Conservation (phyloP, 768 basidiomycete species). For the Tulasnella sp. region DNA sequence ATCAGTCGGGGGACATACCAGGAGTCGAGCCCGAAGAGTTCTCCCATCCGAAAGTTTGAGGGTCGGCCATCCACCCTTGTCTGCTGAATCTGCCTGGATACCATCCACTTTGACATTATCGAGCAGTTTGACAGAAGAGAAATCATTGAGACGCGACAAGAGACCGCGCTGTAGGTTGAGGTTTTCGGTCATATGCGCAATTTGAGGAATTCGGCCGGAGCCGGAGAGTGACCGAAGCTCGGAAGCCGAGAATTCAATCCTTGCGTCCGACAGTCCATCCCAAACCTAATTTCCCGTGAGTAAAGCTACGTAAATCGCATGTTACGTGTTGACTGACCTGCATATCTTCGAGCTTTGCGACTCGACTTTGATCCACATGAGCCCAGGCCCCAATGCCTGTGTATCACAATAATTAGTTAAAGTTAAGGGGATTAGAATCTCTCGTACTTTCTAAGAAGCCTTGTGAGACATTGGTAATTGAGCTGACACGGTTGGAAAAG, state of each 20-base stretch:
- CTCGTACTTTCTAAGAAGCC: slow-evolving; percentile 52
- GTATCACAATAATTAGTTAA: background rate
- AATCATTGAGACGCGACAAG: slow-evolving; percentile 44
- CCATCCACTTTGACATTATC: slow-evolving; percentile 65
- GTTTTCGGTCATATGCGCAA: slow-evolving; percentile 73
- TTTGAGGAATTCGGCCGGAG: slow-evolving; percentile 27
- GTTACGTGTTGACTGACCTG: slow-evolving; percentile 36
- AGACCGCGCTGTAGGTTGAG: slow-evolving; percentile 84
- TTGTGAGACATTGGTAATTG: slow-evolving; percentile 66
- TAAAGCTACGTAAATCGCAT: slow-evolving; percentile 7
- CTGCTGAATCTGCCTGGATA: slow-evolving; percentile 43
- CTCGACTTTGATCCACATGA: slow-evolving; percentile 54
- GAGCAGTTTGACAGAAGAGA: slow-evolving; percentile 47
- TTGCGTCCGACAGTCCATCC: slow-evolving; percentile 79
- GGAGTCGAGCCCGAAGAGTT: slow-evolving; percentile 55
- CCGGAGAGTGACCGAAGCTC: slow-evolving; percentile 18
- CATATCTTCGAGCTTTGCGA: slow-evolving; percentile 71
- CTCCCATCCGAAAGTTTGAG: slow-evolving; percentile 60
- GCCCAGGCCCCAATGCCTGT: slow-evolving; percentile 79
- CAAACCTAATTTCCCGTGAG: slow-evolving; percentile 51
- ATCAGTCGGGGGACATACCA: slow-evolving; percentile 38
- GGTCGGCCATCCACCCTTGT: slow-evolving; percentile 64
- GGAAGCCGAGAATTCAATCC: slow-evolving; percentile 56
- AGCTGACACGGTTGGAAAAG: slow-evolving; percentile 79
- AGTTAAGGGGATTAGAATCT: background rate